Evolutionary conservation across 2,329 filamentous ascomycete species (phyloP).

Genomic region (Alternaria ventricosa): DNA sequence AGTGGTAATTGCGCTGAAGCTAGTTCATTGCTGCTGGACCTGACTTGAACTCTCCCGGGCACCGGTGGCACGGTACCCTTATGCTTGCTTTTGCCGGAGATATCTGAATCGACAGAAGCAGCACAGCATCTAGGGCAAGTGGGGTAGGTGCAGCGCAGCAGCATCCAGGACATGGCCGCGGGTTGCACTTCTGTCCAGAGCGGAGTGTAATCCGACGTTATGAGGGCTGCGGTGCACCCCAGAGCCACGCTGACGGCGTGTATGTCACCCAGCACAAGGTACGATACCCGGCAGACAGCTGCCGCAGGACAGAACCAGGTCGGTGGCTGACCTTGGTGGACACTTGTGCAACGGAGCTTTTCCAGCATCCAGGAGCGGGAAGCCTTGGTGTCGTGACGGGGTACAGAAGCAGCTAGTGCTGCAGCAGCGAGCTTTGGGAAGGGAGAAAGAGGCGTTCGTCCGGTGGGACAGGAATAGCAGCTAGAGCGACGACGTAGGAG

Average conservation of each 20-base stretch:
- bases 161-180: constrained; percentile 21
- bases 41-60: constrained; percentile 21
- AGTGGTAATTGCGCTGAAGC: constrained; percentile 11
- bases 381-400: constrained; percentile 24
- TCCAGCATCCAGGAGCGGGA: constrained; percentile 39
- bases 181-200: constrained; percentile 14
- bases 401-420: constrained; percentile 30
- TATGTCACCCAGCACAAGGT: constrained; percentile 29
- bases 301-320: constrained; percentile 43
- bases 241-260: constrained; percentile 37
- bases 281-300: constrained; percentile 41
- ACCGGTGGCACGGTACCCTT: constrained; percentile 39
- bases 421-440: constrained; percentile 33
- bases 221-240: constrained; percentile 32
- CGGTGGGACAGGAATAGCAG: constrained; percentile 36
- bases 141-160: constrained; percentile 21
- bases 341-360: constrained; percentile 30
- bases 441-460: constrained; percentile 27
- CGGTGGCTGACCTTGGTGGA: constrained; percentile 36
- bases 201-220: constrained; percentile 33
- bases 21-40: constrained; percentile 4
- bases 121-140: constrained; percentile 18
- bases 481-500: constrained; percentile 8
- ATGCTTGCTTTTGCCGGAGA: constrained; percentile 29
- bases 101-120: constrained; percentile 26